phyloP scores from a whole-genome alignment of 1,139 yeast species.

The Saccharomycopsis hybrid region DNA sequence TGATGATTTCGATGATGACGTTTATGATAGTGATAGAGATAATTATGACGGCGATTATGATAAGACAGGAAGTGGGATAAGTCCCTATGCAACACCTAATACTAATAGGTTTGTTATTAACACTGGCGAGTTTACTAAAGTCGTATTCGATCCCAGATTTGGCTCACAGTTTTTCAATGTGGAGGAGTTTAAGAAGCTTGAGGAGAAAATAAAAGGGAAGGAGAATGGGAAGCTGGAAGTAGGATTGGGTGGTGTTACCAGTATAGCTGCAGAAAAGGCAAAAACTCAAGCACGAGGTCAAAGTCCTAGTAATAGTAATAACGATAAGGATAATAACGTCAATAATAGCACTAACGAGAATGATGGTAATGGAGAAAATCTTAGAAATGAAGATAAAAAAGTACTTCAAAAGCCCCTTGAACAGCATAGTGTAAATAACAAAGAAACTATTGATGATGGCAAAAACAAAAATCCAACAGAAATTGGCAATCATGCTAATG shows the following conservation, averaged over 20 bases:
- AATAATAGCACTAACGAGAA: too few relatives aligned
- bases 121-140: constrained; percentile 2
- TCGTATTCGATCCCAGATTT: constrained; percentile 18
- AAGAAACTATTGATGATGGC: not conserved
- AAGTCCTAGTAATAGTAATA: too few relatives aligned
- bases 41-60: too few relatives aligned
- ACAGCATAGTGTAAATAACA: not conserved
- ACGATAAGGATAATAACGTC: too few relatives aligned
- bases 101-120: constrained; percentile 10
- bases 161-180: constrained; percentile 13
- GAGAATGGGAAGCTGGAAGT: not conserved
- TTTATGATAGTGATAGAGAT: too few relatives aligned
- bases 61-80: not conserved
- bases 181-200: constrained; percentile 4
- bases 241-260: too few relatives aligned
- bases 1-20: not conserved
- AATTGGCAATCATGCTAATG: not conserved
- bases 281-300: too few relatives aligned
- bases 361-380: too few relatives aligned
- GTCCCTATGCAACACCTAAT: not conserved
- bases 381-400: too few relatives aligned
- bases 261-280: too few relatives aligned
- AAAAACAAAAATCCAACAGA: not conserved
- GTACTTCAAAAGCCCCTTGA: too few relatives aligned
- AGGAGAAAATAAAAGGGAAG: not conserved